Conservation (phyloP, 176 grass and related monocot genomes). For the Puccinellia tenuiflora region DNA sequence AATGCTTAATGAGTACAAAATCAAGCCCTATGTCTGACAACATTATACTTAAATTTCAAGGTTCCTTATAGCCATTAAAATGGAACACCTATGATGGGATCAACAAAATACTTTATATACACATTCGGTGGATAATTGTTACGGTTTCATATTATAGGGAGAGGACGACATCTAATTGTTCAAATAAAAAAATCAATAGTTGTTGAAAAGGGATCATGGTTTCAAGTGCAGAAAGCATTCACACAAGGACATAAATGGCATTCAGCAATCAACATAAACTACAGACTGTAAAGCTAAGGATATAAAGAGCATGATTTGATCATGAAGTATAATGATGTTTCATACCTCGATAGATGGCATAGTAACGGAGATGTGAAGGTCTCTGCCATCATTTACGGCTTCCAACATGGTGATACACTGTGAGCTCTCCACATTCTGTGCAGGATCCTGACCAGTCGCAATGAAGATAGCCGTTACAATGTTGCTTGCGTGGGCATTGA, state of each 20-base stretch:
- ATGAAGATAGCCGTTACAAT: slow-evolving; percentile 87
- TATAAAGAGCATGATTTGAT: background rate
- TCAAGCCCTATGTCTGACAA: background rate
- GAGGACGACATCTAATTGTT: background rate
- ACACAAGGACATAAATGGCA: background rate
- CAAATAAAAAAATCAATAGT: background rate
- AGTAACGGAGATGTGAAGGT: slow-evolving; percentile 91
- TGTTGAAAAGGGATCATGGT: background rate
- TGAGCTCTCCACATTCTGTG: slow-evolving; percentile 95
- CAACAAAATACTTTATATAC: background rate
- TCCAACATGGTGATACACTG: slow-evolving; percentile 97
- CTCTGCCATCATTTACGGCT: slow-evolving; percentile 77
- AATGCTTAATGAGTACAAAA: background rate
- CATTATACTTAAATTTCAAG: background rate
- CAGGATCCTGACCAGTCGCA: slow-evolving; percentile 95
- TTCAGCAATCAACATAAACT: slow-evolving; percentile 8
- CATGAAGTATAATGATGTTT: background rate
- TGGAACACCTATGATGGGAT: background rate
- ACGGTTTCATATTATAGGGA: background rate
- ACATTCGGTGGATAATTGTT: background rate
- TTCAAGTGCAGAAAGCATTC: background rate
- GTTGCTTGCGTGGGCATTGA: slow-evolving; percentile 98
- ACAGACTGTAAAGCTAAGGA: background rate
- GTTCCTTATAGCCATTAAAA: background rate
- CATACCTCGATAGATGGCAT: slow-evolving; percentile 98